Evolutionary conservation across 2,329 filamentous ascomycete species (phyloP).

Genomic region (Trichoderma atroviride): DNA sequence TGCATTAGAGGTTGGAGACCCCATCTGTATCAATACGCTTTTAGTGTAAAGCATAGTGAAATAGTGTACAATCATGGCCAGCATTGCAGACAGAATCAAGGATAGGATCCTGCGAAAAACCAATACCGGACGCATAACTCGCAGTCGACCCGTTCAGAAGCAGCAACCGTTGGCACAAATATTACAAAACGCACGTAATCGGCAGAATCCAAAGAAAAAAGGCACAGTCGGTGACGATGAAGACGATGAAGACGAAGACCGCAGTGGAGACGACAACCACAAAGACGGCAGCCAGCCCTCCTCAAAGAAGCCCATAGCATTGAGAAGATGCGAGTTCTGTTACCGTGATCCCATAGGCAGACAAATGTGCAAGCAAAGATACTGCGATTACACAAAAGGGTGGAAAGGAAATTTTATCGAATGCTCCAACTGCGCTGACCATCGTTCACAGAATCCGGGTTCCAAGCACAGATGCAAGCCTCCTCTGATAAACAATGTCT

Average conservation of each 20-base stretch:
- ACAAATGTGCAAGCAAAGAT: neutral
- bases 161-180: neutral
- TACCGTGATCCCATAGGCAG: neutral
- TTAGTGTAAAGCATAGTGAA: neutral
- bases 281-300: neutral
- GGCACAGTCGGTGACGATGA: neutral
- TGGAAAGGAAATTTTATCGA: slow-evolving; percentile 28
- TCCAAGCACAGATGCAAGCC: slow-evolving; percentile 27
- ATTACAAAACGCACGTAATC: neutral
- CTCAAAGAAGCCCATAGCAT: neutral
- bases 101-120: neutral
- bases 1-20: neutral
- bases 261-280: neutral
- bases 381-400: slow-evolving; percentile 28
- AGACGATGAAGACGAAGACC: neutral
- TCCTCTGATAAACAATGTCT: slow-evolving; percentile 8
- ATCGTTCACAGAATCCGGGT: slow-evolving; percentile 25
- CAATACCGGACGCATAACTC: neutral
- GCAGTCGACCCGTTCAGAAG: neutral
- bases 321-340: neutral
- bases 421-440: slow-evolving; percentile 35
- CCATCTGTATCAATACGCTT: neutral
- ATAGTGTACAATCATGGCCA: neutral
- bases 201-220: neutral
- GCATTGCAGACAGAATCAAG: neutral